Evolutionary conservation across 768 basidiomycete genomes (phyloP), one percentile per base, ranked within the genome.

Genomic region (Rhizopogon rudus): DNA sequence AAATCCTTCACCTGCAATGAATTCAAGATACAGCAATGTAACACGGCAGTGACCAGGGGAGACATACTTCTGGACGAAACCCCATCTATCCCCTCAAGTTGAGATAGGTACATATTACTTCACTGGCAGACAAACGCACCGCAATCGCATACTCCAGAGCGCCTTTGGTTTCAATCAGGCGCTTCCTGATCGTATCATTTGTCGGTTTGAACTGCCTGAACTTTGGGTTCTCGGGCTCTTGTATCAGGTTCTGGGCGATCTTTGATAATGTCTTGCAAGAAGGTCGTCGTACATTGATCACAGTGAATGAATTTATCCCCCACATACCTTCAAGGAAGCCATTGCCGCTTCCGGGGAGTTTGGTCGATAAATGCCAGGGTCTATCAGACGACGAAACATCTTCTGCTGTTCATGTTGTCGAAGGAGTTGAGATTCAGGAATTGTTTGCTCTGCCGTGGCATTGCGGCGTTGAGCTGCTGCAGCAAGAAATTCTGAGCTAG

Each of bases 131-230:
- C 3, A 44, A 16, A 77, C 87, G 69, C 31, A 89, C 91, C 63
- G 81, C 88, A 41, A 89, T 76, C 1, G 87, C 89, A 72, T 88
- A 93, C 66, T 93, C 91, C 40, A 93, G 71, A 0, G 87, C 77
- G 3, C 91, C 69, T 73, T 86, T 81, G 13, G 83, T 82, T 40
- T 90, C 80, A 14, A 93, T 77, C 31, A 93, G 65, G 57, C 82
- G 71, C 14, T 78, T 75, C 71, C 88, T 80, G 73, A 92, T 87
- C 20, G 73, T 73, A 33, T 65, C 67, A 61, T 93, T 93, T 13
- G 88, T 91, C 6, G 81, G 75, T 71, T 91, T 93, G 79, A 93
- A 90, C 60, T 76, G 76, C 56, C 80, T 80, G 60, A 76, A 93
- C 69, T 86, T 91, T 20, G 75, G 72, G 60, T 92, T 88, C 10